Evolutionary conservation across 1,284 basidiomycete genomes (phyloP), one percentile per base, ranked within the genome.

Genomic region (Lentinus polychrous): DNA sequence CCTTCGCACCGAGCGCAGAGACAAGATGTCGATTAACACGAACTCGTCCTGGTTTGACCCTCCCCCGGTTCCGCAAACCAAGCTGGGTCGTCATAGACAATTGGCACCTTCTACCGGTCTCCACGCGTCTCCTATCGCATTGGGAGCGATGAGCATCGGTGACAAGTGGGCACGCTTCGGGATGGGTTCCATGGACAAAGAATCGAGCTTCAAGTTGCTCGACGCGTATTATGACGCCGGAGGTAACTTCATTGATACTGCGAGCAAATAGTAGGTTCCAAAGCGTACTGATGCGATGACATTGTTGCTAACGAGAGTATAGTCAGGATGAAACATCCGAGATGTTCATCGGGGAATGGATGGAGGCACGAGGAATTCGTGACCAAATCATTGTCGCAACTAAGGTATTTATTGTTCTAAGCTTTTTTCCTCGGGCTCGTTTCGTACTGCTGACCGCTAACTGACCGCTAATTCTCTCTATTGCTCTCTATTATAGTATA

Each of bases 61-160:
- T 4, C 35, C 45, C 14, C 20, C 45, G 8, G 22, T 35, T 5
- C 50, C 54, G 12, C 7, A 18, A 35, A 66, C 67, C 1, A 61
- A 61, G n/a, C 68, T 78, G 18, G 67, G 64, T 2, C 67, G 70
- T 31, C 71, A 76, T 56, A 69, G 77, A 17, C 59, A 59, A 2
- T 65, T 80, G n/a, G 68, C 71, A 0, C 68, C 73, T 7, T 24
- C 38, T 37, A 53, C 52, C 6, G 54, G 55, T 20, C 45, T 73
- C 39, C 60, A 66, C 49, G 74, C 58, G 59, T 79, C 76, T 0
- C 78, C 78, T 0, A 57, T 80, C 22, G 60, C 62, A 17, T 65
- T 80, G 8, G 78, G 78, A 11, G 76, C 62, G 0, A 72, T 75
- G 72, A 74, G 62, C 57, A 67, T 79, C 40, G 76, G 60, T 51